These are phyloP conservation scores for Curvularia verruculosa DNA, from an alignment of 2,329 filamentous ascomycete species.

Conservation along the genomic window DNA sequence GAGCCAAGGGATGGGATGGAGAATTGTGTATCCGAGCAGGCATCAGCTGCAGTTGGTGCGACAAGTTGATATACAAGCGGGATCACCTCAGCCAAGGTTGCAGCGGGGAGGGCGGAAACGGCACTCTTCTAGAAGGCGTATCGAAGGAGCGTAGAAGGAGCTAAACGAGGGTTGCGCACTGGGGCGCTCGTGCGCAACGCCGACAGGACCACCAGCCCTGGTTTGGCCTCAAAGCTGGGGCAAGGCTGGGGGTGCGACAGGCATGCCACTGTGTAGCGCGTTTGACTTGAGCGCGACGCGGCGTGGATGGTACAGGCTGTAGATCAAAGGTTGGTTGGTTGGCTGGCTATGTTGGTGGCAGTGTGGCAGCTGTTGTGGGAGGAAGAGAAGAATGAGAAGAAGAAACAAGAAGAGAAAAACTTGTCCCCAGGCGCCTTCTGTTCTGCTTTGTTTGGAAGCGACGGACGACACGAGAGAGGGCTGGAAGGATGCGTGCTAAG, in stretches of 20 bases:
- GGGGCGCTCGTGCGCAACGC: constrained; percentile 37
- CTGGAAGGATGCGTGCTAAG: constrained; percentile 34
- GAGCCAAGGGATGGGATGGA: constrained; percentile 42
- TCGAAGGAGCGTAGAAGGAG: constrained; percentile 39
- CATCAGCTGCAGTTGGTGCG: constrained; percentile 43
- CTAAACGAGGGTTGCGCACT: constrained; percentile 42
- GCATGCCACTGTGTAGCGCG: constrained; percentile 35
- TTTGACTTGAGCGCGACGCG: constrained; percentile 31
- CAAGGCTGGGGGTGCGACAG: constrained; percentile 43
- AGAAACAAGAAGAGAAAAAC: constrained; percentile 2
- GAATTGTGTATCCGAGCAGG: constrained; percentile 41
- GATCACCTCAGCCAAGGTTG: constrained; percentile 44
- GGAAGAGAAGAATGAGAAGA: not conserved
- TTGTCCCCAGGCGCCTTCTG: no score
- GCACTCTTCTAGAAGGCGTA: constrained; percentile 46
- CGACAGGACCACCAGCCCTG: constrained; percentile 32
- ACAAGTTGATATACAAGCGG: constrained; percentile 42
- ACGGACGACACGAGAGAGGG: constrained; percentile 3
- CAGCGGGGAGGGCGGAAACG: constrained; percentile 43
- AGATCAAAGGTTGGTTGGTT: no score
- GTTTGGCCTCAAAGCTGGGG: constrained; percentile 45
- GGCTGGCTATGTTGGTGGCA: no score
- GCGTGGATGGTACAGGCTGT: no score
- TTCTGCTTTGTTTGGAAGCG: no score
- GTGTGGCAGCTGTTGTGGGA: no score